These are phyloP conservation scores for Rhododendron griersonianum DNA, from an alignment of 148 eudicot genomes.

Conservation along the genomic window DNA sequence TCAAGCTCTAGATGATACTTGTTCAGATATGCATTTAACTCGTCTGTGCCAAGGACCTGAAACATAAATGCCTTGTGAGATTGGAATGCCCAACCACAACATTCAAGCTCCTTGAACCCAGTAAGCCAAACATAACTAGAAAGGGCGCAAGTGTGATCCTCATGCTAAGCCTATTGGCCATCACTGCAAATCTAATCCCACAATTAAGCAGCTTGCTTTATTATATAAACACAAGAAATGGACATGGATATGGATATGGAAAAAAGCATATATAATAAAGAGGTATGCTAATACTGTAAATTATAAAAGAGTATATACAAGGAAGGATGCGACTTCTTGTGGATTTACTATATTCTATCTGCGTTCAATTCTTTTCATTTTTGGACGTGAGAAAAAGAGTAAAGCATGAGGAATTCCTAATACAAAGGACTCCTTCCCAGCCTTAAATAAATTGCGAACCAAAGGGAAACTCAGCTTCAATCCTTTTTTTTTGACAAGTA, in stretches of 20 bases:
- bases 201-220: neutral
- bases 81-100: neutral
- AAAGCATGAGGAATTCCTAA: neutral
- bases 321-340: neutral
- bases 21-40: conserved; percentile 37
- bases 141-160: neutral
- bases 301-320: neutral
- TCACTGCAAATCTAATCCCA: neutral
- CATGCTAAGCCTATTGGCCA: neutral
- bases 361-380: neutral
- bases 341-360: neutral
- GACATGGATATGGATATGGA: neutral
- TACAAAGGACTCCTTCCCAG: neutral
- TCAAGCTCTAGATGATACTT: conserved; percentile 37
- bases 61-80: neutral
- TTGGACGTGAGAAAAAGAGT: neutral
- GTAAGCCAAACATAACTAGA: neutral
- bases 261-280: neutral
- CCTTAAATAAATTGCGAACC: neutral
- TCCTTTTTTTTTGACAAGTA: neutral
- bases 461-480: neutral
- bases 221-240: neutral
- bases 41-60: conserved; percentile 44
- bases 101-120: neutral
- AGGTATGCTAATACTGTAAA: neutral